These are phyloP conservation scores for Dothistroma pini DNA, from an alignment of 2,329 filamentous ascomycete genomes.

Conservation along the genomic window DNA sequence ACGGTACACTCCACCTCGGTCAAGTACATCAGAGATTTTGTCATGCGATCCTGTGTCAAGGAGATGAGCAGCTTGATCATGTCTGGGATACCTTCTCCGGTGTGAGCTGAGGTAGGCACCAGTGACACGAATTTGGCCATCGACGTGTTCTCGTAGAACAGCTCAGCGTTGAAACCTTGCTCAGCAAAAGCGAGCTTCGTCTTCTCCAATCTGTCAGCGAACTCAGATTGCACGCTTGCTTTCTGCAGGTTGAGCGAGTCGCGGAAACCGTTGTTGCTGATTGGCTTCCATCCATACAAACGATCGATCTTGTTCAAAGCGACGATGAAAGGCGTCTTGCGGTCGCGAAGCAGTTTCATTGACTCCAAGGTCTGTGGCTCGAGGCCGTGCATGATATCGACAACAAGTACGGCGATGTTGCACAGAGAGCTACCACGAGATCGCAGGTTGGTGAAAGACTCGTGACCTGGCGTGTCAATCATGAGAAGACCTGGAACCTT, in stretches of 20 bases:
- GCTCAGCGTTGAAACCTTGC: conserved; percentile 95
- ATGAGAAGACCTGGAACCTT: conserved; percentile 95
- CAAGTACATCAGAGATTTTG: conserved; percentile 94
- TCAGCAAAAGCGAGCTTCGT: conserved; percentile 94
- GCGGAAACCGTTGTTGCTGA: conserved; percentile 97
- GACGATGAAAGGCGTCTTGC: conserved; percentile 97
- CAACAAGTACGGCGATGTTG: conserved; percentile 98
- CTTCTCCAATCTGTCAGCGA: conserved; percentile 81
- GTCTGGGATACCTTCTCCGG: conserved; percentile 98
- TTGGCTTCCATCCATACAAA: conserved; percentile 98
- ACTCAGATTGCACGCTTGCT: conserved; percentile 91
- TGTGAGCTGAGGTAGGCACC: conserved; percentile 94
- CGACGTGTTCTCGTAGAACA: conserved; percentile 97
- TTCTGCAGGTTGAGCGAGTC: conserved; percentile 87
- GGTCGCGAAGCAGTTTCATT: conserved; percentile 86
- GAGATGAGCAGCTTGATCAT: conserved; percentile 94
- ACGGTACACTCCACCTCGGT: conserved; percentile 97
- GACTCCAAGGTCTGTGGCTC: conserved; percentile 97
- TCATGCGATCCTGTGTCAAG: conserved; percentile 96
- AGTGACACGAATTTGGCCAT: conserved; percentile 94
- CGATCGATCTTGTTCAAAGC: conserved; percentile 99
- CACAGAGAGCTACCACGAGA: conserved; percentile 97
- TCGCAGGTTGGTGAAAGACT: conserved; percentile 98
- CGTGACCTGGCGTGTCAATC: conserved; percentile 98
- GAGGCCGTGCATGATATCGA: conserved; percentile 99